phyloP scores from a whole-genome alignment of 2,329 filamentous ascomycete genomes.

The Aureobasidium sp. region DNA sequence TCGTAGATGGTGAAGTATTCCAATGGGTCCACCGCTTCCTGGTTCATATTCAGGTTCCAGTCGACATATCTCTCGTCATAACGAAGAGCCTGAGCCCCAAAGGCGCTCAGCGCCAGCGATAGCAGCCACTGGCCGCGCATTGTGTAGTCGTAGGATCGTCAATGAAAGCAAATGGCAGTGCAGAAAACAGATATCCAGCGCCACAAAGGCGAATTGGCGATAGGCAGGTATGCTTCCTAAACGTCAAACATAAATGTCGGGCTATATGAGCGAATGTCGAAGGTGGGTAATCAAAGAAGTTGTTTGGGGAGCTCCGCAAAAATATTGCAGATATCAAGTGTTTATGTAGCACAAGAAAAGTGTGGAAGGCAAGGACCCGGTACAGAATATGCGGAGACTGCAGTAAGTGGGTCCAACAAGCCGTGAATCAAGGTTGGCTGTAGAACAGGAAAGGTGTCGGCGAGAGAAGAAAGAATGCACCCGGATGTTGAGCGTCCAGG shows the following conservation, averaged over 20 bases:
- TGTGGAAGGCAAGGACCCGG: conserved; percentile 3
- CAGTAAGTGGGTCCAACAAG: conserved; percentile 3
- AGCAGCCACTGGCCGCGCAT: conserved; percentile 8
- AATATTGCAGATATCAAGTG: background rate
- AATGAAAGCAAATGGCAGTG: background rate
- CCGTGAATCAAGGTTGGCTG: background rate
- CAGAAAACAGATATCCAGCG: background rate
- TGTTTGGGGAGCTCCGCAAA: background rate
- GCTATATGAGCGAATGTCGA: background rate
- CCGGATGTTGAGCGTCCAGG: background rate
- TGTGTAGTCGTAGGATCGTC: background rate
- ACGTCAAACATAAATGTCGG: background rate
- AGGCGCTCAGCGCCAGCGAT: background rate
- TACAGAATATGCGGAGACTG: conserved; percentile 1
- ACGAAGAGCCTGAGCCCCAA: conserved; percentile 2
- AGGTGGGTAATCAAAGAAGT: background rate
- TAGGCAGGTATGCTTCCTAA: background rate
- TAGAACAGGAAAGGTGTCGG: background rate
- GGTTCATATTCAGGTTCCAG: conserved; percentile 55
- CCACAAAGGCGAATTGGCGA: background rate
- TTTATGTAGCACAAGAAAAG: conserved; percentile 10
- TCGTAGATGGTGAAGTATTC: conserved; percentile 51
- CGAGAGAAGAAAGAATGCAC: background rate
- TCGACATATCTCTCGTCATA: conserved; percentile 44
- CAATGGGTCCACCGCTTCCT: conserved; percentile 44